Evolutionary conservation across 164 flowering plant species (phyloP).

Genomic region (Piper longum): DNA sequence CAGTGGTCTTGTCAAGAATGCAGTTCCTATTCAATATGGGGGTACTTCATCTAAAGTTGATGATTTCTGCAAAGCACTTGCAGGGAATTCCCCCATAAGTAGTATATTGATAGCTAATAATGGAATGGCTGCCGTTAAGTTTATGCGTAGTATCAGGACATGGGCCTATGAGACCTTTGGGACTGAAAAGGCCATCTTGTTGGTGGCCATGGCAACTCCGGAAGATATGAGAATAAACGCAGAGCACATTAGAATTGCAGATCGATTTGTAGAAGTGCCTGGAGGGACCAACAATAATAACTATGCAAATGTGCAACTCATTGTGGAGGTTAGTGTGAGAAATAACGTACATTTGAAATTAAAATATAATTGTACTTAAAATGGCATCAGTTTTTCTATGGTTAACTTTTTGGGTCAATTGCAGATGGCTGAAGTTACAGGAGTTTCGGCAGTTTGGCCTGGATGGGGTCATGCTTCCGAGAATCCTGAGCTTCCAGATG

Average conservation of each 20-base stretch:
- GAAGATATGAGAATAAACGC: slow-evolving; percentile 99
- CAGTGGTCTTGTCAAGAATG: slow-evolving; percentile 41
- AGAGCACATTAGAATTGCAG: slow-evolving; percentile 96
- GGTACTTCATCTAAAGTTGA: slow-evolving; percentile 45
- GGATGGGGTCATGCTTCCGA: slow-evolving; percentile 99
- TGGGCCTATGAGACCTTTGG: slow-evolving; percentile 99
- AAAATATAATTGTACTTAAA: background rate
- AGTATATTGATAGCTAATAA: slow-evolving; percentile 95
- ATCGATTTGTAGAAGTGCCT: slow-evolving; percentile 98
- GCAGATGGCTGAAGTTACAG: slow-evolving; percentile 95
- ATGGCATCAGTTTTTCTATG: background rate
- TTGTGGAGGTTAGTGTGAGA: slow-evolving; percentile 65
- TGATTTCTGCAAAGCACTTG: slow-evolving; percentile 76
- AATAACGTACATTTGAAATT: background rate
- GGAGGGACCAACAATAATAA: slow-evolving; percentile 99
- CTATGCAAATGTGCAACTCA: slow-evolving; percentile 99
- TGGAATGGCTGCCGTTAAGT: slow-evolving; percentile 99
- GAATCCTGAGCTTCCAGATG: slow-evolving; percentile 96
- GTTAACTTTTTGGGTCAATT: slow-evolving; percentile 8
- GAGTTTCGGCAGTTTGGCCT: slow-evolving; percentile 99
- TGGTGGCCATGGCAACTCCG: slow-evolving; percentile 99
- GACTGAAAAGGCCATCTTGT: slow-evolving; percentile 78
- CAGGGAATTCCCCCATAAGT: slow-evolving; percentile 77
- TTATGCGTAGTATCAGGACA: slow-evolving; percentile 85
- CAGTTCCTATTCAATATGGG: slow-evolving; percentile 31